These are phyloP conservation scores for Fimicolochytrium jonesii DNA, from an alignment of 192 early-diverging fungal species.

Conservation along the genomic window DNA sequence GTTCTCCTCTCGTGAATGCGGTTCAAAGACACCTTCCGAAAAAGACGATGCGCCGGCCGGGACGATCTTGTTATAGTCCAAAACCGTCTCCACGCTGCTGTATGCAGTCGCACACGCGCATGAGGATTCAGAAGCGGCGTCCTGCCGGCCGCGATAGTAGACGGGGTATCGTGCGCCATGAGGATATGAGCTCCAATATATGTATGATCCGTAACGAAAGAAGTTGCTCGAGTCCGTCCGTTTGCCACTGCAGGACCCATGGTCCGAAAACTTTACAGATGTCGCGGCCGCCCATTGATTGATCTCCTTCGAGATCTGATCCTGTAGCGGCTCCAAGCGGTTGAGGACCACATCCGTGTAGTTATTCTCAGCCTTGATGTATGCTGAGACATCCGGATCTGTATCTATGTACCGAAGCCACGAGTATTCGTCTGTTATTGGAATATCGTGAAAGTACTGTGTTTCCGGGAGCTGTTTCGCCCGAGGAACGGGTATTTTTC, in stretches of 20 bases:
- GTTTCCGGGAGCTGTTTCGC: background rate
- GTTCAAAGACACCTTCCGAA: conserved; percentile 40
- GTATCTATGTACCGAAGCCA: conserved; percentile 23
- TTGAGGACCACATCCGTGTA: conserved; percentile 23
- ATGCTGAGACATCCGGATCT: conserved; percentile 23
- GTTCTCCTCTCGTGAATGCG: conserved; percentile 12
- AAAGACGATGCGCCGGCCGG: conserved; percentile 9
- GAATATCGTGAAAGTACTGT: background rate
- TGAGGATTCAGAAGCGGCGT: background rate
- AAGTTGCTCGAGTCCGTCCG: background rate
- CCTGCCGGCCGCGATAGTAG: background rate
- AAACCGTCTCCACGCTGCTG: conserved; percentile 4
- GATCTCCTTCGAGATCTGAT: conserved; percentile 3
- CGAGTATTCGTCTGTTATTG: conserved; percentile 28
- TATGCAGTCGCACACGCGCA: background rate
- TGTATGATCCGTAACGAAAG: conserved; percentile 25
- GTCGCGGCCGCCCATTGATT: background rate
- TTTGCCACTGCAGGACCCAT: background rate
- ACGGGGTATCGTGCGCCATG: background rate
- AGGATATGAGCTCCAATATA: conserved; percentile 21
- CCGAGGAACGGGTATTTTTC: too few relatives aligned
- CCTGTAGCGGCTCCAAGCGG: background rate
- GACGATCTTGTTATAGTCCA: conserved; percentile 20
- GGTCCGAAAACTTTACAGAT: background rate
- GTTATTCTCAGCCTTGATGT: conserved; percentile 30